Conservation (phyloP, 352 stramenopile species). For the Phytophthora syringae region DNA sequence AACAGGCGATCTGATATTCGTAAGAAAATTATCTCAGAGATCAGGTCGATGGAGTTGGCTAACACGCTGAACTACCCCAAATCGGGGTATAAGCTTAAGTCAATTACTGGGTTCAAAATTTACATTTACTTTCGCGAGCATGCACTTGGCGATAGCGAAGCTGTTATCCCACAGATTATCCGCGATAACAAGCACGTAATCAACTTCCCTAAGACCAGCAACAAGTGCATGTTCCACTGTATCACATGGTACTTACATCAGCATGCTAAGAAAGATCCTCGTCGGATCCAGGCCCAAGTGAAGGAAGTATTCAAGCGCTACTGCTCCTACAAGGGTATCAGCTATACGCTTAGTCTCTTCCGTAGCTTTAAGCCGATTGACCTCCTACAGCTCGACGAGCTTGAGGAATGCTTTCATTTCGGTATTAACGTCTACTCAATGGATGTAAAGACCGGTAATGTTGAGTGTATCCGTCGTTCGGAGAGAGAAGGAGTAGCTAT, state of each 20-base stretch:
- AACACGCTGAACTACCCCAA: conserved; percentile 24
- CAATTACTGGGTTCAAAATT: too few species aligned
- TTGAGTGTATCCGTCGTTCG: too few species aligned
- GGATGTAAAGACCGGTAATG: too few species aligned
- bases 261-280: too few species aligned
- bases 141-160: too few species aligned
- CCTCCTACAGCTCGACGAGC: conserved; percentile 11
- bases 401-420: too few species aligned
- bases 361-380: conserved; percentile 10
- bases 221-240: background rate
- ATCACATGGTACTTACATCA: too few species aligned
- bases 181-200: background rate
- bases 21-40: conserved; percentile 21
- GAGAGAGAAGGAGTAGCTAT: too few species aligned
- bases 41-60: conserved; percentile 23
- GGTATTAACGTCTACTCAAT: too few species aligned
- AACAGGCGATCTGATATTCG: conserved; percentile 26
- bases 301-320: too few species aligned
- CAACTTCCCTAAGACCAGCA: background rate
- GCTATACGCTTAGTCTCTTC: background rate
- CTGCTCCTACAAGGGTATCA: conserved; percentile 16
- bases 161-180: conserved; percentile 4
- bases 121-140: too few species aligned
- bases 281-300: too few species aligned
- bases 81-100: conserved; percentile 19